Conservation (phyloP, 768 basidiomycete species). For the Podaxis mareebaensis region DNA sequence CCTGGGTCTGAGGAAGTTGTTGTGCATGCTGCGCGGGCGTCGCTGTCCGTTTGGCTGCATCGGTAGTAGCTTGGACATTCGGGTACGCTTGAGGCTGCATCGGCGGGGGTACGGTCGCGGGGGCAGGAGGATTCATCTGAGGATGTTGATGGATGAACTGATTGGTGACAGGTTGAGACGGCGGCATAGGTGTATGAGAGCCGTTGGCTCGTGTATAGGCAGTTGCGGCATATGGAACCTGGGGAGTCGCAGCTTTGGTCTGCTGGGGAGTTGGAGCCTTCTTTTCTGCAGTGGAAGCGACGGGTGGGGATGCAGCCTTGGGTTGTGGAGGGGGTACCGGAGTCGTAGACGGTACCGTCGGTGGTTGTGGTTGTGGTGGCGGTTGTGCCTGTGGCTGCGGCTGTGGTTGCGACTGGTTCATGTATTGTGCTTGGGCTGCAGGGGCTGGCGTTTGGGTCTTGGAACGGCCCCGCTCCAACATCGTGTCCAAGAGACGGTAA, state of each 20-base stretch:
- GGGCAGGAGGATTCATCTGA: constrained; percentile 26
- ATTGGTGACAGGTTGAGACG: constrained; percentile 28
- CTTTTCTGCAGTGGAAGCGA: constrained; percentile 30
- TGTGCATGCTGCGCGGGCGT: constrained; percentile 35
- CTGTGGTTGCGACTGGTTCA: constrained; percentile 21
- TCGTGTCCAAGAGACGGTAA: constrained; percentile 58
- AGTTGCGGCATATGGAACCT: constrained; percentile 27
- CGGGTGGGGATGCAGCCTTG: constrained; percentile 30
- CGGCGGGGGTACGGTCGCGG: constrained; percentile 37
- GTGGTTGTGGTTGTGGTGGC: constrained; percentile 23
- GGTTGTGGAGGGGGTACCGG: constrained; percentile 28
- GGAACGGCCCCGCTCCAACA: constrained; percentile 24
- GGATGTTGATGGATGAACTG: constrained; percentile 37
- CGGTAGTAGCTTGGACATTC: constrained; percentile 33
- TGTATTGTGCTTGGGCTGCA: constrained; percentile 31
- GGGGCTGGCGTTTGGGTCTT: constrained; percentile 27
- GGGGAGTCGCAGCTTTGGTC: constrained; percentile 26
- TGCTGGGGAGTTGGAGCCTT: constrained; percentile 23
- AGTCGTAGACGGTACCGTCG: constrained; percentile 18
- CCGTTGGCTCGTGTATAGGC: constrained; percentile 30
- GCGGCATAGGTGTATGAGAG: constrained; percentile 35
- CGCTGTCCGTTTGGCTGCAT: constrained; percentile 32
- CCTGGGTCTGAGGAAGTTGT: constrained; percentile 13
- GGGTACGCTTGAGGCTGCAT: constrained; percentile 37
- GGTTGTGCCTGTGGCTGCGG: constrained; percentile 25